Conservation (phyloP, 169 alveolate genomes). For the Plasmodium knowlesi region DNA sequence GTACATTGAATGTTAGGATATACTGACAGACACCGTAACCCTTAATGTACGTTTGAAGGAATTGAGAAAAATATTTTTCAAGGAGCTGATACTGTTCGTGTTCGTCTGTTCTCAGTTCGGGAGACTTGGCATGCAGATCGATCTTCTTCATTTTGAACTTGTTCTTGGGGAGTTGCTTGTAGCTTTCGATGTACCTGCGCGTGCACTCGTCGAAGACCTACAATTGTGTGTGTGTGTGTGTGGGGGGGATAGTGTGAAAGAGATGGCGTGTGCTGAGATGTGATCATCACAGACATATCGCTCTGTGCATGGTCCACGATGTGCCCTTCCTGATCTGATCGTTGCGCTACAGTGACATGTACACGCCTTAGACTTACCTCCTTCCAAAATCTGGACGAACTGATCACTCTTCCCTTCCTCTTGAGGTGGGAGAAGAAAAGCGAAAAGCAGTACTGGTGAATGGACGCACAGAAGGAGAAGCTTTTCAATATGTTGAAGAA, state of each 20-base stretch:
- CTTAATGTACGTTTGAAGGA: slow-evolving; percentile 75
- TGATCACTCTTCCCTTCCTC: neutral
- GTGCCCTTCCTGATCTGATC: too few relatives aligned
- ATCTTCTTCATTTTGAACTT: slow-evolving; percentile 52
- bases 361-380: slow-evolving; percentile 24
- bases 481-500: slow-evolving; percentile 52
- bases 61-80: slow-evolving; percentile 74
- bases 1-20: slow-evolving; percentile 82
- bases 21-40: slow-evolving; percentile 85
- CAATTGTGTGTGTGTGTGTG: neutral
- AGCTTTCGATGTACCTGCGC: slow-evolving; percentile 54
- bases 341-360: neutral
- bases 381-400: slow-evolving; percentile 46
- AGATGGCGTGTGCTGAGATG: too few relatives aligned
- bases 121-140: slow-evolving; percentile 1
- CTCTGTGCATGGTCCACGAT: too few relatives aligned
- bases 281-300: neutral
- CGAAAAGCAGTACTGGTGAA: slow-evolving; percentile 57
- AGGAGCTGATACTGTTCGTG: slow-evolving; percentile 76
- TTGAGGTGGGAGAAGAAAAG: slow-evolving; percentile 28
- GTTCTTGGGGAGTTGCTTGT: slow-evolving; percentile 63
- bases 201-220: slow-evolving; percentile 63
- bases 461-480: slow-evolving; percentile 31
- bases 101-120: slow-evolving; percentile 49
- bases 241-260: neutral